phyloP scores from a whole-genome alignment of 768 basidiomycete species.

The Tremella yokohamensis region DNA sequence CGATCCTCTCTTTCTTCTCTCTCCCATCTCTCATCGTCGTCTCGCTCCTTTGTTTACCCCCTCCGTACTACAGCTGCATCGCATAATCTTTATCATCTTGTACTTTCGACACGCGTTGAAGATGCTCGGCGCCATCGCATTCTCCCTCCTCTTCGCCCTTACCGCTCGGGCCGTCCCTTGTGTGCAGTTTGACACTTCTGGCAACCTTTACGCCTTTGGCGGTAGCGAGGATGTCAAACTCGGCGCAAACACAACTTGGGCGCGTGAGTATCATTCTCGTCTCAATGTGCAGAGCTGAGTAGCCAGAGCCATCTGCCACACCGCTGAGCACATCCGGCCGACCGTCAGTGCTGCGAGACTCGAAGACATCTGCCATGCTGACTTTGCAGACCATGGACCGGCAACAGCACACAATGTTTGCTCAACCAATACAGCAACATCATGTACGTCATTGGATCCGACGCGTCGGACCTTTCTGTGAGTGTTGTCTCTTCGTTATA shows the following conservation, averaged over 20 bases:
- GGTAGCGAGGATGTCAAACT: constrained; percentile 79
- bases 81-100: neutral
- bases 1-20: neutral
- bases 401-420: constrained; percentile 51
- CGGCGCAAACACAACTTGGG: constrained; percentile 69
- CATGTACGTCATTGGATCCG: constrained; percentile 77
- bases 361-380: constrained; percentile 63
- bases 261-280: constrained; percentile 52
- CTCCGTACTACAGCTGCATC: neutral
- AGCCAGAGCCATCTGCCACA: constrained; percentile 56
- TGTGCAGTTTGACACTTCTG: constrained; percentile 71
- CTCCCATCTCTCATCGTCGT: neutral
- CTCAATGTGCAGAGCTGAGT: constrained; percentile 10
- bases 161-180: constrained; percentile 56
- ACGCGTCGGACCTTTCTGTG: constrained; percentile 63
- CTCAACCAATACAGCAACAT: constrained; percentile 70
- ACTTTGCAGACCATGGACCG: constrained; percentile 53
- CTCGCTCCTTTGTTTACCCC: neutral
- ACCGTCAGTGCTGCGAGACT: constrained; percentile 57
- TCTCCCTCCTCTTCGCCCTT: constrained; percentile 31
- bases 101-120: neutral
- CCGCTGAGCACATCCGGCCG: constrained; percentile 71
- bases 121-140: constrained; percentile 20
- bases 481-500: constrained; percentile 11
- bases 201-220: constrained; percentile 84